Percentiles rank a stretch among this genome's conserved stretches.
Evolutionary conservation across 306 rosid genomes (phyloP).

Genomic region (Astragalus glycyphyllos): DNA sequence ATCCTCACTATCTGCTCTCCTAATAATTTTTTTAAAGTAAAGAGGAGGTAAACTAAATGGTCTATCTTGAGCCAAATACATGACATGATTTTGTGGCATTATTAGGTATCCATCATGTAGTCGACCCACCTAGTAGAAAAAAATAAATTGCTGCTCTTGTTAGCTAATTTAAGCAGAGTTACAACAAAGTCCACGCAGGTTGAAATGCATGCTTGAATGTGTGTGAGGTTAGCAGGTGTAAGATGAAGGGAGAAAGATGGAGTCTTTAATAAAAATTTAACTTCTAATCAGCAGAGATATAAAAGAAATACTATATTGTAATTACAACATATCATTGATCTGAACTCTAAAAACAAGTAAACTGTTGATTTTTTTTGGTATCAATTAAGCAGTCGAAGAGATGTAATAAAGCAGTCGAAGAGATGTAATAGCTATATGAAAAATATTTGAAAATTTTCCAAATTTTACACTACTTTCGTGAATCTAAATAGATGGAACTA

Average conservation of each 20-base stretch:
- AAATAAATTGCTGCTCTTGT: not conserved
- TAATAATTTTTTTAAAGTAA: not conserved
- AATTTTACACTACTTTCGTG: not conserved
- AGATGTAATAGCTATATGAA: not conserved
- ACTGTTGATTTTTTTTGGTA: too few species aligned
- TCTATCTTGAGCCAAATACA: not conserved
- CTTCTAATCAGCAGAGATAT: not conserved
- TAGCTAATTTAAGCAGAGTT: conserved; percentile 1
- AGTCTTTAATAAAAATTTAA: not conserved
- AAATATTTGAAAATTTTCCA: not conserved
- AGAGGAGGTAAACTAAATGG: not conserved
- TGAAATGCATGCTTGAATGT: too few species aligned
- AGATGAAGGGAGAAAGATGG: not conserved
- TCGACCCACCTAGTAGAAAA: not conserved
- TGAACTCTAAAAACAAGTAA: too few species aligned
- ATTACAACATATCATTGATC: too few species aligned
- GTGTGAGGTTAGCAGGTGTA: not conserved
- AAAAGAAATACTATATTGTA: not conserved
- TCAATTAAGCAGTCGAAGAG: conserved; percentile 19
- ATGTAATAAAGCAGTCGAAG: conserved; percentile 22
- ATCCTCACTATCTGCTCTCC: conserved; percentile 1
- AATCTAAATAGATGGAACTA: not conserved
- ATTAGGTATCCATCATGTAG: not conserved
- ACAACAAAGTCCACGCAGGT: not conserved
- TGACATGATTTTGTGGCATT: not conserved